Percentiles rank a stretch among this genome's conserved stretches.
Conservation (phyloP, 1,139 yeast species). For the Taphrina flavorubra region DNA sequence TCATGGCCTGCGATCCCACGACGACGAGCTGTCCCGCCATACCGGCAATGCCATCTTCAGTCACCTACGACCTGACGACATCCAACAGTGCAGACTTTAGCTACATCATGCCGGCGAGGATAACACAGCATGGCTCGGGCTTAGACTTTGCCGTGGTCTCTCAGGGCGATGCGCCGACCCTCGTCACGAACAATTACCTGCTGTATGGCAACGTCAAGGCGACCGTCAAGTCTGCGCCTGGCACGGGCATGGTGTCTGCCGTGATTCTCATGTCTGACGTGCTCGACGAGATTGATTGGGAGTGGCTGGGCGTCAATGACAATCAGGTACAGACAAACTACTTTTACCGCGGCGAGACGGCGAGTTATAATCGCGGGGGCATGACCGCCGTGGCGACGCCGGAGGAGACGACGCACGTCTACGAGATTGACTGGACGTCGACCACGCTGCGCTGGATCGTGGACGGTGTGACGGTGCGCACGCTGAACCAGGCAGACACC, state of each 20-base stretch:
- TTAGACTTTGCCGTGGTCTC: slow-evolving; percentile 73
- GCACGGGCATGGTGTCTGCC: slow-evolving; percentile 84
- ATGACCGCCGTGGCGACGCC: slow-evolving; percentile 8
- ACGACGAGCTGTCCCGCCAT: slow-evolving; percentile 27
- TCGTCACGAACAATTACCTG: slow-evolving; percentile 76
- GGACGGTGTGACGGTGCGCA: slow-evolving; percentile 73
- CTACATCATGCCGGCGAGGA: slow-evolving; percentile 29
- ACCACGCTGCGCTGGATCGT: slow-evolving; percentile 73
- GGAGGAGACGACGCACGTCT: slow-evolving; percentile 68
- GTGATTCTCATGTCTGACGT: slow-evolving; percentile 74
- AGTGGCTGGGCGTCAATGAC: slow-evolving; percentile 77
- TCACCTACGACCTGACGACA: slow-evolving; percentile 25
- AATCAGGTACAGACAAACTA: slow-evolving; percentile 73
- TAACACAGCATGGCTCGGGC: slow-evolving; percentile 19
- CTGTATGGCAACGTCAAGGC: slow-evolving; percentile 88
- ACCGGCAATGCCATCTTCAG: slow-evolving; percentile 37
- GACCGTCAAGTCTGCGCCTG: slow-evolving; percentile 72
- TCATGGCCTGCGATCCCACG: slow-evolving; percentile 27
- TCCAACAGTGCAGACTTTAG: slow-evolving; percentile 26
- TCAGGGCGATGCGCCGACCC: slow-evolving; percentile 75
- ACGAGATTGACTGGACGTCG: slow-evolving; percentile 82
- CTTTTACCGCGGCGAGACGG: slow-evolving; percentile 68
- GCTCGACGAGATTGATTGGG: slow-evolving; percentile 89
- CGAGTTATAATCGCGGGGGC: slow-evolving; percentile 38
- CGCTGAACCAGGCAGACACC: slow-evolving; percentile 76